Base-by-base conservation (phyloP, 192 early-diverging fungal species). In the Pilobolus umbonatus region DNA sequence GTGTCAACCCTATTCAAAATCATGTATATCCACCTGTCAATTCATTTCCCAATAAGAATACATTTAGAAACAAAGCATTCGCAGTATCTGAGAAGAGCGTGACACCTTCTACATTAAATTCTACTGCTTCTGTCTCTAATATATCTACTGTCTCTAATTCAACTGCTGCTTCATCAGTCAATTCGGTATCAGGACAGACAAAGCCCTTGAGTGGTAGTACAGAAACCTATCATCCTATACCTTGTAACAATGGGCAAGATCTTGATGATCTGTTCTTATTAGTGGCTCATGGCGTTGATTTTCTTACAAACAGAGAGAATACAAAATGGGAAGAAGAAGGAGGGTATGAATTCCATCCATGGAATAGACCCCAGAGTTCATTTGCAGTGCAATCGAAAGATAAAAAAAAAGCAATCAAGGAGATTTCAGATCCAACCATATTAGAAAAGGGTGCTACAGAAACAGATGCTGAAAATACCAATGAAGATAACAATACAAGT, bases 281-380 rank as follows among this genome's bases (percentile, higher is more conserved):
- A 6, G 56, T 69, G 5, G 55, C 67, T 12, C 61, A 69, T 22
- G 67, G 67, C 34, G 62, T 63, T 11, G 61, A 63, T 7, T 69
- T 63, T 38, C 26, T 69, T 39, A 36, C 42, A 1, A 49, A 38
- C 9, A 43, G 44, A n/a, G 67, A 69, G 19, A 64, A 58, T 25
- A 58, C 67, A 3, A 56, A 62, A 49, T 69, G 67, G 67, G 61
- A 63, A 44, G 61, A 64, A 48, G 67, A 69, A 21, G 61, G 52
- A 5, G 56, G 67, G 0, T 63, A 60, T 55, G 49, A 49, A 28
- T 60, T 63, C 25, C 67, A 59, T 50, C 60, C 61, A 22, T 60
- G 61, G 61, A 61, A 63, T 40, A 28, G 57, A 55, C 28, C 58
- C 12, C 40, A 62, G 24, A 35, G 62, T n/a, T 57, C 54, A 4